Evolutionary conservation across 192 early-diverging fungal species (phyloP).

Genomic region (Mortierella antarctica): DNA sequence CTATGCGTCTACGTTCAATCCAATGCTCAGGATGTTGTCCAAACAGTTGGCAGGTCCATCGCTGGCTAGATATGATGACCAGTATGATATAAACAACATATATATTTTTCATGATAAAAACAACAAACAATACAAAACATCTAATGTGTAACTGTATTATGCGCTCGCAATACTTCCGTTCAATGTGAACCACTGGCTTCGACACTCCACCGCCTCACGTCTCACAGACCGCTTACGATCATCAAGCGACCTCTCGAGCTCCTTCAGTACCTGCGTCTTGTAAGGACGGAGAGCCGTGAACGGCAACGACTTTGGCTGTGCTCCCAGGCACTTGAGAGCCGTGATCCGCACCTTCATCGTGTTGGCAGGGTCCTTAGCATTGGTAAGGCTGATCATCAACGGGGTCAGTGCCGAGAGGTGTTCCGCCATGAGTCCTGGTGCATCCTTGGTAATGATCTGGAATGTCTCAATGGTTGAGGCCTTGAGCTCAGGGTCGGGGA

Average conservation of each 20-base stretch:
- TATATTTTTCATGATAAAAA: background rate
- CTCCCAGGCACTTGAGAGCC: conserved; percentile 74
- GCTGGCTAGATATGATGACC: background rate
- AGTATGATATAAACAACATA: conserved; percentile 4
- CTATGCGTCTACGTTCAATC: conserved; percentile 76
- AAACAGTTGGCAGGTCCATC: conserved; percentile 30
- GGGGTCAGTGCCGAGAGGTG: conserved; percentile 61
- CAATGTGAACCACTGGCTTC: conserved; percentile 82
- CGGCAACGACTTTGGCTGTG: conserved; percentile 71
- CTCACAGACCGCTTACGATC: conserved; percentile 92
- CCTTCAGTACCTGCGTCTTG: conserved; percentile 69
- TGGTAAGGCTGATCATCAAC: conserved; percentile 51
- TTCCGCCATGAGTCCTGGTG: conserved; percentile 70
- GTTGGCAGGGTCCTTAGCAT: conserved; percentile 46
- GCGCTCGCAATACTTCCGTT: conserved; percentile 43
- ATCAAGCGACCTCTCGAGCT: conserved; percentile 76
- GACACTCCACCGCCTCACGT: conserved; percentile 85
- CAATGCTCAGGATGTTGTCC: conserved; percentile 12
- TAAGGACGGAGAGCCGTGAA: conserved; percentile 71
- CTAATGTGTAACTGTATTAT: conserved; percentile 7
- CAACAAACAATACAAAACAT: conserved; percentile 6
- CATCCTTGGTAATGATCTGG: conserved; percentile 75
- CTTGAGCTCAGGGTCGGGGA: conserved; percentile 74
- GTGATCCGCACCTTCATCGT: conserved; percentile 74
- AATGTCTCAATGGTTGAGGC: conserved; percentile 82